These are phyloP conservation scores for Ophiocordyceps camponoti-saundersi DNA, from an alignment of 2,329 filamentous ascomycete species.

Conservation along the genomic window DNA sequence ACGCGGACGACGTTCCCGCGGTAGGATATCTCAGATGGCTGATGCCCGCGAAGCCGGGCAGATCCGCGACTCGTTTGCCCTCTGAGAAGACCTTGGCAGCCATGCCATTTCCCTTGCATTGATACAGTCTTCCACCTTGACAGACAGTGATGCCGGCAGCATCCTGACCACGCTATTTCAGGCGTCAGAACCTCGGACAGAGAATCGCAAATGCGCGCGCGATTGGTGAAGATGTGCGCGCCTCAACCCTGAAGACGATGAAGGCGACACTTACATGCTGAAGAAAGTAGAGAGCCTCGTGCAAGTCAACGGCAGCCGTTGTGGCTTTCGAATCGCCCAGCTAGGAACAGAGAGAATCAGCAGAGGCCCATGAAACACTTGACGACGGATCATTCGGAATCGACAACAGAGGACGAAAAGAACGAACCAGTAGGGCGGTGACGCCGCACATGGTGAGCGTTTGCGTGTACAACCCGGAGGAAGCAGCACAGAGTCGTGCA, in stretches of 20 bases:
- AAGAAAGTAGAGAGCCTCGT: slow-evolving; percentile 56
- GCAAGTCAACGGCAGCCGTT: slow-evolving; percentile 45
- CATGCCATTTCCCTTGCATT: slow-evolving; percentile 84
- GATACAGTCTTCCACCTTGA: slow-evolving; percentile 61
- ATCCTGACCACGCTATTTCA: slow-evolving; percentile 51
- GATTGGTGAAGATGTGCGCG: background rate
- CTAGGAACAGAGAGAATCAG: background rate
- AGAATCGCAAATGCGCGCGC: background rate
- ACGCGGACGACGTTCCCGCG: slow-evolving; percentile 52
- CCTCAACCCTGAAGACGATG: background rate
- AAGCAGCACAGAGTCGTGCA: background rate
- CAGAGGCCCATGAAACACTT: background rate
- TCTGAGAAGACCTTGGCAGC: slow-evolving; percentile 56
- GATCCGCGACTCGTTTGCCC: slow-evolving; percentile 44
- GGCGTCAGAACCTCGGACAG: background rate
- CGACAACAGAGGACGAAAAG: background rate
- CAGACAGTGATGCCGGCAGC: slow-evolving; percentile 70
- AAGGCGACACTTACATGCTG: slow-evolving; percentile 20
- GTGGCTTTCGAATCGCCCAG: background rate
- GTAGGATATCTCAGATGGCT: slow-evolving; percentile 82
- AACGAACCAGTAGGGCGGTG: background rate
- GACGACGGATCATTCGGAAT: background rate
- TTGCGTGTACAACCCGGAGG: background rate
- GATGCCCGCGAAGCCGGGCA: slow-evolving; percentile 63
- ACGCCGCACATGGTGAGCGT: background rate